Percentiles rank a stretch among this genome's conserved stretches.
These are phyloP conservation scores for Athelia psychrophila DNA, from an alignment of 1,284 basidiomycete genomes.

Conservation along the genomic window DNA sequence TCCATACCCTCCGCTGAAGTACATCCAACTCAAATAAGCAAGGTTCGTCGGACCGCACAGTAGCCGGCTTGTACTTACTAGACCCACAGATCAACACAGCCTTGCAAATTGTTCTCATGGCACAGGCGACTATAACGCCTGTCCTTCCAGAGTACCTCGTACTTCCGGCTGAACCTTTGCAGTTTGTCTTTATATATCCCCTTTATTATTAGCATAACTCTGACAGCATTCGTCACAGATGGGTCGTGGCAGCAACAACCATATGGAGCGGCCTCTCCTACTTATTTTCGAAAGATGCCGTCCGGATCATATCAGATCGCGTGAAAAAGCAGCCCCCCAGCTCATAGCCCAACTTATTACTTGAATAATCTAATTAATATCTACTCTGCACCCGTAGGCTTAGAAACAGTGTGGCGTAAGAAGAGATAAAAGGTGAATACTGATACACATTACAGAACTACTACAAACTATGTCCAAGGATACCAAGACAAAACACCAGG, in stretches of 20 bases:
- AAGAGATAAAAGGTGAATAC: conserved; percentile 3
- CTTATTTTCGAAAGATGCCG: conserved; percentile 70
- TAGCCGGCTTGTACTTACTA: not conserved
- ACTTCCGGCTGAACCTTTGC: conserved; percentile 48
- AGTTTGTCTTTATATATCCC: conserved; percentile 28
- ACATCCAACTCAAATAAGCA: conserved; percentile 86
- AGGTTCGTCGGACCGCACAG: conserved; percentile 44
- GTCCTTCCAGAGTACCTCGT: conserved; percentile 66
- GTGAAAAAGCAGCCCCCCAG: conserved; percentile 24
- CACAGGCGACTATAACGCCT: conserved; percentile 81
- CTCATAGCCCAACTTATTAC: conserved; percentile 4
- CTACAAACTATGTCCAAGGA: conserved; percentile 11
- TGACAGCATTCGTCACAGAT: conserved; percentile 44
- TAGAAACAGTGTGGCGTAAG: not conserved
- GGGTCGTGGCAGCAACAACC: conserved; percentile 85
- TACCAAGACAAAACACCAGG: conserved; percentile 8
- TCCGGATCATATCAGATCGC: conserved; percentile 50
- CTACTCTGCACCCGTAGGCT: not conserved
- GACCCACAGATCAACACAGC: conserved; percentile 81
- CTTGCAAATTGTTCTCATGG: conserved; percentile 90
- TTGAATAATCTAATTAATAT: no score
- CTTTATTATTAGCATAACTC: not conserved
- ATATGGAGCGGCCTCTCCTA: conserved; percentile 93
- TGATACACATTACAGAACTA: conserved; percentile 16
- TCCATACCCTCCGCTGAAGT: conserved; percentile 94